Evolutionary conservation across 2,329 filamentous ascomycete genomes (phyloP), one percentile per base, ranked within the genome.

Genomic region (Sordariomycetes sp.): DNA sequence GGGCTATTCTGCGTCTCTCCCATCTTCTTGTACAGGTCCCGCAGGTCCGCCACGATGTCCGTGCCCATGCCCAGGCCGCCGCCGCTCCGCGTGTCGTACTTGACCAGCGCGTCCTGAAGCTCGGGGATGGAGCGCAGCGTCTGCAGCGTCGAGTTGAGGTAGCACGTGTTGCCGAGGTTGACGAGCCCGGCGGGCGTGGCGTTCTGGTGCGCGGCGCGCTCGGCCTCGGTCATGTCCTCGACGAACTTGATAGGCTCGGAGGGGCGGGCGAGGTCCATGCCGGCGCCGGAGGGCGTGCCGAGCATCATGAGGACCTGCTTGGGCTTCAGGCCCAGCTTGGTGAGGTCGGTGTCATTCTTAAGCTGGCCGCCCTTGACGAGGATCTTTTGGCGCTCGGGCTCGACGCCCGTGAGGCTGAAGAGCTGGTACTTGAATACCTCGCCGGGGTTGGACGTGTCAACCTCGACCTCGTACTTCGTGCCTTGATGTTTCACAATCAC

Each of bases 91-190:
- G 65, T 60, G 60, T 72, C 69, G 64, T 79, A 95, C 54, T 79
- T 83, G 60, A 76, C 69, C 53, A 99, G 79, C 64, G 90, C 83
- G 40, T 89, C 79, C 68, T 96, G 90, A 40, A 99, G 82, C 74
- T 99, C 94, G 10, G 94, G 94, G 60, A 99, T 90, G 57, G 87
- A 81, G 61, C 89, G 86, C 63, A 99, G 77, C 3, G 90, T 88
- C 72, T 99, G 95, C n/a, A 99, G 79, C 0, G 93, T 96, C 55
- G 94, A 94, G 78, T 99, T 99, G 67, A 97, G 85, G 71, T 99
- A 99, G 77, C 94, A 99, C 3, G 95, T 99, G 73, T 99, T 99
- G 65, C 95, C 94, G 61, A 97, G 77, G 68, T 99, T 99, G 70
- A 88, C 82, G 61, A 99, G 76, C 53, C 94, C 94, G 59, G 92